Evolutionary conservation across 2,329 filamentous ascomycete species (phyloP).

Genomic region (Neofusicoccum sp.): DNA sequence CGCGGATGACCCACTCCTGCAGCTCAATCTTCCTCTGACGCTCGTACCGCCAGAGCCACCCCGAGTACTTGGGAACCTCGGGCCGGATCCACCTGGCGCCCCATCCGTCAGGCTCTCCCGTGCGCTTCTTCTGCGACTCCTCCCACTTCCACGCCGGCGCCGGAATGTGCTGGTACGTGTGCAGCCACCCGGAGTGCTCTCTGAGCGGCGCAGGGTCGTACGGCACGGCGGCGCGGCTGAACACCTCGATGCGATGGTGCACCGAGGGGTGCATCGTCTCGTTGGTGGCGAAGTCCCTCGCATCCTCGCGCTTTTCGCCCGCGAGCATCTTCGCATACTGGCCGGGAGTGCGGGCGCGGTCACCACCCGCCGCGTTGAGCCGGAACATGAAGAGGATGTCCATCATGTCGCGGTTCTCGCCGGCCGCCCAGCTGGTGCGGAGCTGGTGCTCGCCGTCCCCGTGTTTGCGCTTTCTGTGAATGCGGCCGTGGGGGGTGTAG

Average conservation of each 20-base stretch:
- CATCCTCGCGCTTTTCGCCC: background rate
- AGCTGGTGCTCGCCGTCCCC: background rate
- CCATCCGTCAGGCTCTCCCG: background rate
- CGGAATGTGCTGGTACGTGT: background rate
- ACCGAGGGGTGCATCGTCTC: conserved; percentile 7
- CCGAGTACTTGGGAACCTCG: background rate
- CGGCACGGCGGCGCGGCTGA: background rate
- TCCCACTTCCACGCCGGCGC: background rate
- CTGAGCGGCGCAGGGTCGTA: background rate
- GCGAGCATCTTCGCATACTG: background rate
- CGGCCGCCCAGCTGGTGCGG: background rate
- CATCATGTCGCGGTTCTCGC: background rate
- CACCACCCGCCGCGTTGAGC: background rate
- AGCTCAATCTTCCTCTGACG: background rate
- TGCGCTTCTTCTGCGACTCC: background rate
- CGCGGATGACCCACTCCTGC: conserved; percentile 8
- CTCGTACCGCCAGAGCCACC: background rate
- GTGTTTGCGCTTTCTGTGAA: too few species aligned
- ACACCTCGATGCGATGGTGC: background rate
- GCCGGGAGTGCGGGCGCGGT: background rate
- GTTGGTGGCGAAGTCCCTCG: conserved; percentile 1
- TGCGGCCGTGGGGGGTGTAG: too few species aligned
- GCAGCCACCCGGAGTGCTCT: background rate
- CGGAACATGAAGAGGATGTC: background rate
- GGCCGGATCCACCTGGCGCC: conserved; percentile 1